phyloP scores from a whole-genome alignment of 1,284 basidiomycete genomes.

The Sanghuangporus sanghuang region DNA sequence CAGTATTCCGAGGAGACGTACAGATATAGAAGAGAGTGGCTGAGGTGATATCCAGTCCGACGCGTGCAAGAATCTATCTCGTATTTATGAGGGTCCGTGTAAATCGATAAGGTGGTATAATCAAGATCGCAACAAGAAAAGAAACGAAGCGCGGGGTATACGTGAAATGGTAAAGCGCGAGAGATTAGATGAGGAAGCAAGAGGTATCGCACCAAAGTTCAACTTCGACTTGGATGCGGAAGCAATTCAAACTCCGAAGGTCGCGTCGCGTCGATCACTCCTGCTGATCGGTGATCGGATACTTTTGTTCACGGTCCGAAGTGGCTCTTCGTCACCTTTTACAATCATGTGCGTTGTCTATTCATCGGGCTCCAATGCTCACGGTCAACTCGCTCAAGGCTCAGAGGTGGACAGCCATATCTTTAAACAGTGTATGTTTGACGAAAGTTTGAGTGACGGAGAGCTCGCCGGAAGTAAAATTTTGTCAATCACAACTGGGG shows the following conservation, averaged over 20 bases:
- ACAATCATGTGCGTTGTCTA: slow-evolving; percentile 24
- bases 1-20: neutral
- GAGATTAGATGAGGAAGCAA: neutral
- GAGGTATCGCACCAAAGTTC: neutral
- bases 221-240: neutral
- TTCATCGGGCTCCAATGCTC: slow-evolving; percentile 73
- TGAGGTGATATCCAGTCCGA: neutral
- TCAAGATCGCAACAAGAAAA: neutral
- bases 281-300: neutral
- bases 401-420: slow-evolving; percentile 51
- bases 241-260: neutral
- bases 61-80: neutral
- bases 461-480: slow-evolving; percentile 22
- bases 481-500: slow-evolving; percentile 50
- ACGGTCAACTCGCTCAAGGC: slow-evolving; percentile 66
- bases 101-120: neutral
- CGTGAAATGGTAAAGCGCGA: neutral
- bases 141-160: neutral
- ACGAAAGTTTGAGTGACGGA: slow-evolving; percentile 17
- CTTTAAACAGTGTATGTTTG: slow-evolving; percentile 47
- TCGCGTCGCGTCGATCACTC: neutral
- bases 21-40: neutral
- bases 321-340: neutral
- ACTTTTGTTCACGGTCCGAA: neutral
- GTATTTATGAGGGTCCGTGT: neutral